A percentile compares a stretch with the other conserved stretches of the same genome.
These are phyloP conservation scores for Pichia membranifaciens DNA, from an alignment of 805 yeast genomes.

Conservation along the genomic window DNA sequence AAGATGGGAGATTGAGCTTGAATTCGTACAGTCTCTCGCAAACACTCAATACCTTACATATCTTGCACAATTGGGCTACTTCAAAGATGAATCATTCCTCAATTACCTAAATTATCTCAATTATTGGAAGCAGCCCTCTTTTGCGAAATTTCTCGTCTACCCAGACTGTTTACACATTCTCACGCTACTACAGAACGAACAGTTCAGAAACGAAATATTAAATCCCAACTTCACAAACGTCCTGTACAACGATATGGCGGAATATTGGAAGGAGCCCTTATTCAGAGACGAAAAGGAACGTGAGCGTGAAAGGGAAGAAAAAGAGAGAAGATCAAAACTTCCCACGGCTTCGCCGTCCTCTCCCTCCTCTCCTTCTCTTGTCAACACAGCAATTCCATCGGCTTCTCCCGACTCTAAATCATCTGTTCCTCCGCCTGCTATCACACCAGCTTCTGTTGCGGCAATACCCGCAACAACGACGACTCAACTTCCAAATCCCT, in stretches of 20 bases:
- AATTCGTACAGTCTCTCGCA: constrained; percentile 86
- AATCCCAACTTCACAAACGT: constrained; percentile 52
- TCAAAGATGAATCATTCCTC: constrained; percentile 66
- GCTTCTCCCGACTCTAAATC: not conserved
- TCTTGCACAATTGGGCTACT: constrained; percentile 75
- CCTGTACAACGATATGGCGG: constrained; percentile 70
- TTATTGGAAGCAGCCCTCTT: constrained; percentile 76
- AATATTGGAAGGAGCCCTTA: constrained; percentile 51
- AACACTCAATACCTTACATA: constrained; percentile 83
- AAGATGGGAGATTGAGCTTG: constrained; percentile 85
- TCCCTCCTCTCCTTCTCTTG: not conserved
- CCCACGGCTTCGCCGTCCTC: not conserved
- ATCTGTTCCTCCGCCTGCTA: not conserved
- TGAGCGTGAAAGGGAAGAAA: not conserved
- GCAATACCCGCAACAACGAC: not conserved
- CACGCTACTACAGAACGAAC: constrained; percentile 49
- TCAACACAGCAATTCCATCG: not conserved
- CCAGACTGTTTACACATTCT: constrained; percentile 86
- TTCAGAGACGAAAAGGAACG: constrained; percentile 11
- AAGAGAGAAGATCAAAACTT: not conserved
- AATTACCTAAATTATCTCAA: constrained; percentile 74
- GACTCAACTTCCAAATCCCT: not conserved
- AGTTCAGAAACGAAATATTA: constrained; percentile 50
- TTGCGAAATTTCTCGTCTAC: constrained; percentile 65
- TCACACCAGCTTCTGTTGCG: not conserved